phyloP scores from a whole-genome alignment of 306 rosid species.

The Urtica urens region DNA sequence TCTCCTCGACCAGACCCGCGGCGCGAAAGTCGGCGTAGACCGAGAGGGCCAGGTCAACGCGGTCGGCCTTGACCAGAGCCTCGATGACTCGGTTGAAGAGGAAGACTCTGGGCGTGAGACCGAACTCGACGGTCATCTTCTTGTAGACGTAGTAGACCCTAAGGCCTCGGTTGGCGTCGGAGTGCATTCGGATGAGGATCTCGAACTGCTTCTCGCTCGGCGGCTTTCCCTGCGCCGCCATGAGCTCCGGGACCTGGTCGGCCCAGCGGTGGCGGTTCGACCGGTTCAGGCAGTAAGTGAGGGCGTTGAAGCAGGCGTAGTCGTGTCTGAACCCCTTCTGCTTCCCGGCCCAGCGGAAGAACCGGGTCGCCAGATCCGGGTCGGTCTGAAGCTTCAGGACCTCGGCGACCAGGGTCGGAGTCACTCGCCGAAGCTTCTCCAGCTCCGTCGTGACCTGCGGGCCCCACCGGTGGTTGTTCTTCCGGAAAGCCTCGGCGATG shows the following conservation, averaged over 20 bases:
- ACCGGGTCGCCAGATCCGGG: slow-evolving; percentile 47
- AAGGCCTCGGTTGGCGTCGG: slow-evolving; percentile 59
- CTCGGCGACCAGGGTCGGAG: slow-evolving; percentile 62
- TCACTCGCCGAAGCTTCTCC: slow-evolving; percentile 62
- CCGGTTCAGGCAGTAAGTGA: slow-evolving; percentile 60
- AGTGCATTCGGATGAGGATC: slow-evolving; percentile 68
- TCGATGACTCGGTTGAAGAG: slow-evolving; percentile 70
- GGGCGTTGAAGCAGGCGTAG: slow-evolving; percentile 64
- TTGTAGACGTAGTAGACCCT: slow-evolving; percentile 55
- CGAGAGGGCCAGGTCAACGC: slow-evolving; percentile 51
- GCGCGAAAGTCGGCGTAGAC: slow-evolving; percentile 55
- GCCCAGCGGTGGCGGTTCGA: slow-evolving; percentile 39
- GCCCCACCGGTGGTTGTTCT: slow-evolving; percentile 44
- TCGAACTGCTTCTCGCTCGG: slow-evolving; percentile 85
- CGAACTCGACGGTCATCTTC: slow-evolving; percentile 74
- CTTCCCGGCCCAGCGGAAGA: slow-evolving; percentile 68
- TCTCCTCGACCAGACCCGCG: slow-evolving; percentile 64
- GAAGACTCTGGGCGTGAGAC: slow-evolving; percentile 61
- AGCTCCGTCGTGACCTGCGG: slow-evolving; percentile 48
- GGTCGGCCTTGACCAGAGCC: slow-evolving; percentile 42
- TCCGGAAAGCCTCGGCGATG: slow-evolving; percentile 56
- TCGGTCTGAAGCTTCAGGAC: slow-evolving; percentile 49
- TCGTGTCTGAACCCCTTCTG: slow-evolving; percentile 65
- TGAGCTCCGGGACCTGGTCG: slow-evolving; percentile 62
- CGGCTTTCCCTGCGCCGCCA: slow-evolving; percentile 69